Evolutionary conservation across 2,329 filamentous ascomycete genomes (phyloP).

Genomic region (Pseudogymnoascus sp.): DNA sequence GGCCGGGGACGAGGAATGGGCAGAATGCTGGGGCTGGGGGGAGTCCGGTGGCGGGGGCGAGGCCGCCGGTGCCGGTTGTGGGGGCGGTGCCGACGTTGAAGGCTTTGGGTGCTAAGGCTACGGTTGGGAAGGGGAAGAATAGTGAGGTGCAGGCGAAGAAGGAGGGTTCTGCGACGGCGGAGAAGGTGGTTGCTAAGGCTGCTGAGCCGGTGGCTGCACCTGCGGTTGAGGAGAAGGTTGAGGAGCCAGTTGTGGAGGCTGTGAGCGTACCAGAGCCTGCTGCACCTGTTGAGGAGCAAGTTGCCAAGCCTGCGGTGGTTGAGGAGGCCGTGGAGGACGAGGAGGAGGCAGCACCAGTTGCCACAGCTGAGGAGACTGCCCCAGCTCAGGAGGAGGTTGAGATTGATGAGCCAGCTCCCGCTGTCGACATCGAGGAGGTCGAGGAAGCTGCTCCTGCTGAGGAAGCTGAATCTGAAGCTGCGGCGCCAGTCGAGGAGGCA

Average conservation of each 20-base stretch:
- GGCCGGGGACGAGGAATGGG: neutral
- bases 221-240: constrained; percentile 10
- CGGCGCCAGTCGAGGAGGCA: constrained; percentile 1
- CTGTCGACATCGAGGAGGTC: constrained; percentile 12
- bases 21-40: neutral
- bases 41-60: neutral
- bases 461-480: constrained; percentile 11
- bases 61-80: neutral
- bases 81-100: neutral
- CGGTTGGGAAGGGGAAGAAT: constrained; percentile 15
- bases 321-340: constrained; percentile 21
- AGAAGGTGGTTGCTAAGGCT: constrained; percentile 12
- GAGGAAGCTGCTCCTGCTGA: constrained; percentile 11
- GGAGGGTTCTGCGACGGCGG: constrained; percentile 6
- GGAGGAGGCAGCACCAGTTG: constrained; percentile 15
- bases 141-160: constrained; percentile 12
- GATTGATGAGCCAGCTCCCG: constrained; percentile 13
- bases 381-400: constrained; percentile 19
- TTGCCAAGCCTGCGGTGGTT: constrained; percentile 17
- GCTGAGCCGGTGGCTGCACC: neutral
- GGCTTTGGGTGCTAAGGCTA: constrained; percentile 14
- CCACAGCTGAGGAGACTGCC: constrained; percentile 19
- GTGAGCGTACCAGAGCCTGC: constrained; percentile 12
- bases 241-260: constrained; percentile 12
- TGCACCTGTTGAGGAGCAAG: constrained; percentile 11